Evolutionary conservation across 2,329 filamentous ascomycete genomes (phyloP), one percentile per base, ranked within the genome.

Genomic region (Pyrenophora tritici-repentis): DNA sequence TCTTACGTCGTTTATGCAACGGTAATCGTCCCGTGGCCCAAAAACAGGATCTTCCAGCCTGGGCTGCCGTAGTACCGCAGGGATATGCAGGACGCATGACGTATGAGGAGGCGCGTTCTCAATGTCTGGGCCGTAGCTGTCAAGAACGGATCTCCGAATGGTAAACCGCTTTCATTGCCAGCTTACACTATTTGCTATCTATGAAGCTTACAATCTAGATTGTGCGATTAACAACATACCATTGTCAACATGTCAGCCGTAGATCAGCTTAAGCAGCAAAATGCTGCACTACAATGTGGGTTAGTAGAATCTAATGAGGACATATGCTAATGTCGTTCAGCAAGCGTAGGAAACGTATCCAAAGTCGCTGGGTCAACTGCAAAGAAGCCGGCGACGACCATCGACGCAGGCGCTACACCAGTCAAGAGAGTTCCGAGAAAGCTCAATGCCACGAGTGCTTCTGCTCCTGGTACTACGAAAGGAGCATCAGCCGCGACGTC

Each of bases 201-300:
- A 12, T 13, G 26, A 29, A 13, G 26, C 26, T 29, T 29, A 10
- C 7, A 3, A 29, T 29, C 10, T 29, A 29, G 10, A 10, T 13
- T 29, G 26, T 29, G 26, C 26, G 26, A 12, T 12, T 29, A 29
- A 29, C 9, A 29, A 1, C 9, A n/a, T 41, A 10, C n/a, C 9
- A 22, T 16, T 1, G n/a, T 24, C 50, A 66, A 43, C 7, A 72
- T 72, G 70, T 66, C 67, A 14, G 61, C 63, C n/a, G 50, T 76
- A 18, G 68, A 73, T 26, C 64, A 75, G 9, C 59, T 76, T 40
- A 76, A 76, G 64, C 67, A 75, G 59, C 75, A 76, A 58, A 75
- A 74, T 48, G 69, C 66, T 52, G 71, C 69, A 16, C 67, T 77
- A 31, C 69, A 76, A 66, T 67, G 75, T 76, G 62, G 50, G 72